phyloP scores from a whole-genome alignment of 2,329 filamentous ascomycete genomes.

The Apiospora pterosperma region DNA sequence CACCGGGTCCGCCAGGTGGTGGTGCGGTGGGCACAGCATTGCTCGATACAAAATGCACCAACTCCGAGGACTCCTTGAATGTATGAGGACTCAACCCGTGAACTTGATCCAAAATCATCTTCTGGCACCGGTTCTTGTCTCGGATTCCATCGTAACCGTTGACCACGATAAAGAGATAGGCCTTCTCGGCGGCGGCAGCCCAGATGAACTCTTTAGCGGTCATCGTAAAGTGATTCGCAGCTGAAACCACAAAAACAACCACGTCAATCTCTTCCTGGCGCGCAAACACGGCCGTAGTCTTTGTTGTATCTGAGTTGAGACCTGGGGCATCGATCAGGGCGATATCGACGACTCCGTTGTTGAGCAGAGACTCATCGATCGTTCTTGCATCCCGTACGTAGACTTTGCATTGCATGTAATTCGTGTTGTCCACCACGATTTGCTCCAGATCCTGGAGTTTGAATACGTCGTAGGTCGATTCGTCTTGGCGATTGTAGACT shows the following conservation, averaged over 20 bases:
- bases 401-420: conserved; percentile 93
- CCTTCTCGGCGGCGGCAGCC: conserved; percentile 93
- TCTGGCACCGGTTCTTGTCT: conserved; percentile 86
- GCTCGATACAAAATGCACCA: conserved; percentile 97
- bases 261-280: conserved; percentile 98
- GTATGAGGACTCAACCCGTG: conserved; percentile 84
- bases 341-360: conserved; percentile 97
- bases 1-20: conserved; percentile 52
- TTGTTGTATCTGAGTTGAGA: conserved; percentile 91
- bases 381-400: conserved; percentile 88
- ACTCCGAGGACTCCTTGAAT: conserved; percentile 84
- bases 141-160: conserved; percentile 95
- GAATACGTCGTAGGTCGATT: conserved; percentile 91
- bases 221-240: conserved; percentile 95
- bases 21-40: conserved; percentile 81
- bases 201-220: conserved; percentile 98
- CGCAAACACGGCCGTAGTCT: conserved; percentile 96
- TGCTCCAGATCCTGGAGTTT: conserved; percentile 74
- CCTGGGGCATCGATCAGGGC: conserved; percentile 95
- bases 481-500: conserved; percentile 82
- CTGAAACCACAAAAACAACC: conserved; percentile 96
- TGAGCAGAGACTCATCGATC: conserved; percentile 89
- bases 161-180: conserved; percentile 98
- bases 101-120: conserved; percentile 90
- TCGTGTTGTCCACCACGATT: conserved; percentile 83